phyloP scores from a whole-genome alignment of 495 filamentous ascomycete genomes.

The Parmelia sp. region DNA sequence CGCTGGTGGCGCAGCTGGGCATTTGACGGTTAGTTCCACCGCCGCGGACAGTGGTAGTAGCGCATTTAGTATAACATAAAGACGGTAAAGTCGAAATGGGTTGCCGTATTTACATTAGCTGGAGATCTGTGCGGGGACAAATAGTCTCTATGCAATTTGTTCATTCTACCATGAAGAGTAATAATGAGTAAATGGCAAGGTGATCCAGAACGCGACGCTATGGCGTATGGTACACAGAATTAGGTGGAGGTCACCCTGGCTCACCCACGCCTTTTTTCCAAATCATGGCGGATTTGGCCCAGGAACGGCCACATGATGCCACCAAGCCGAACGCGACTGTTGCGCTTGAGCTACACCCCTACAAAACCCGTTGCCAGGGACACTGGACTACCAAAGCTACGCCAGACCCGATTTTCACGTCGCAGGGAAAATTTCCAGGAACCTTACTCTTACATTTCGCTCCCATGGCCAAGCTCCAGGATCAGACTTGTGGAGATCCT shows the following conservation, averaged over 20 bases:
- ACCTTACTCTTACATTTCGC: background rate
- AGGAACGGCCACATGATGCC: background rate
- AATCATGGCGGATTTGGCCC: background rate
- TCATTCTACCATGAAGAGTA: background rate
- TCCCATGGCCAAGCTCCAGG: conserved; percentile 4
- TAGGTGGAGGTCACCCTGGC: background rate
- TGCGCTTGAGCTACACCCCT: background rate
- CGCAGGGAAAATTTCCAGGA: background rate
- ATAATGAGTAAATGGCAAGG: background rate
- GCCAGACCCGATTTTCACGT: background rate
- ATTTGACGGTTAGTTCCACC: background rate
- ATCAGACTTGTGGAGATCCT: conserved; percentile 1
- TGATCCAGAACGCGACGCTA: background rate
- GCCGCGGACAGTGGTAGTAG: no score
- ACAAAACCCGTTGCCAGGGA: background rate
- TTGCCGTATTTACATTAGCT: no score
- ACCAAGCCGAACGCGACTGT: background rate
- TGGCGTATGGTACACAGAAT: background rate
- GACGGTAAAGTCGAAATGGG: no score
- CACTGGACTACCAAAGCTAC: background rate
- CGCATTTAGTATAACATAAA: no score
- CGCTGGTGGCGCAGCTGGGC: background rate
- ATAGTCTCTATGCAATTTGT: background rate
- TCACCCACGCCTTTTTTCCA: background rate
- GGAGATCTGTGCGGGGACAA: background rate